Evolutionary conservation across 352 stramenopile species (phyloP), one percentile per base, ranked within the genome.

Genomic region (Phytophthora meadii): DNA sequence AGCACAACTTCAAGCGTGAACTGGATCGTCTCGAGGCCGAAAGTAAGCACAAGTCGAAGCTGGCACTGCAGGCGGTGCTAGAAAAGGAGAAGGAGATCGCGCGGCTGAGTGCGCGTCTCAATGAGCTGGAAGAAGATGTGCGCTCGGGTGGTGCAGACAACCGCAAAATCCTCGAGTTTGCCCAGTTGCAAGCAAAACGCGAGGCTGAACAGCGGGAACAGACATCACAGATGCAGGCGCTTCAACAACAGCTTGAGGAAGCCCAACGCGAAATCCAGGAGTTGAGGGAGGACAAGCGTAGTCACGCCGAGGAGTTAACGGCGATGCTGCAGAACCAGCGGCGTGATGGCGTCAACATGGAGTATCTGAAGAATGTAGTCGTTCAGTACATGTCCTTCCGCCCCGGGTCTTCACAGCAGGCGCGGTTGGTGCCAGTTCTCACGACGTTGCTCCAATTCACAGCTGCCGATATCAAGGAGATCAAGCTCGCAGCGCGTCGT

Each of bases 321-420:
- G 81, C 74, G 28, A 75, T 95, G 59, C 83, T 93, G 68, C 86
- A 93, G 57, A 91, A 81, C 14, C 86, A 95, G 53, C 83, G 87
- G 5, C 85, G 89, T 36, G 88, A 94, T 19, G 88, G 88, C 28
- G 87, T 97, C 28, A 95, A 97, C 66, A 92, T 97, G 87, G 88
- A 96, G 54, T 97, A 97, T 65, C 70, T 97, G 30, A 97, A 97
- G 65, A 97, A 97, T 53, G 87, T 97, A 15, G 87, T 97, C 22
- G 84, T 97, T 22, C 89, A 95, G 79, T 97, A 92, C 71, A 94
- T 97, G 86, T 92, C 84, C 15, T 94, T 97, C 70, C 86, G 80
- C 11, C 82, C 84, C 0, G 87, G 87, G 3, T 95, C 89, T 32
- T 92, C 81, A 36, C 81, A 97, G 66, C 89, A 94, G 59, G 54